Percentiles rank a stretch among this genome's conserved stretches.
Evolutionary conservation across 2,329 filamentous ascomycete genomes (phyloP).

Genomic region (Epichloe coenophiala): DNA sequence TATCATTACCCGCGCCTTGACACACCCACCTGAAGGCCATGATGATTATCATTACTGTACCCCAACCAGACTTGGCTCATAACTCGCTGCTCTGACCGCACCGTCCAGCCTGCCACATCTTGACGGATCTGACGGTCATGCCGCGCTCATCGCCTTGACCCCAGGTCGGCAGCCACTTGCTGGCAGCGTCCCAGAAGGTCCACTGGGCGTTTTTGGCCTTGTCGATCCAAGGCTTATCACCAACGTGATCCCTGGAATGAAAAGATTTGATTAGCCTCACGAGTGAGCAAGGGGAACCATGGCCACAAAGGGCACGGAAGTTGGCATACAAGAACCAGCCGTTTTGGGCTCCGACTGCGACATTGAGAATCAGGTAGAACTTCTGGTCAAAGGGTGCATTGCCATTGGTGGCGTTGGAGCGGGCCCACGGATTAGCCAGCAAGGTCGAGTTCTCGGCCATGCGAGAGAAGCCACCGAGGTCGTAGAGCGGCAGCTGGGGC

Average conservation of each 20-base stretch:
- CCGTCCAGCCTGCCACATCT: constrained; percentile 28
- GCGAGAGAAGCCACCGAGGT: constrained; percentile 27
- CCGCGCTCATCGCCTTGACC: constrained; percentile 25
- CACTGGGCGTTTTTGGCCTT: constrained; percentile 22
- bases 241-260: constrained; percentile 23
- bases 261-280: neutral
- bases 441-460: constrained; percentile 27
- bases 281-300: neutral
- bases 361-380: constrained; percentile 38
- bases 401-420: constrained; percentile 19
- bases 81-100: constrained; percentile 6
- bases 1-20: no score
- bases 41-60: neutral
- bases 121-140: constrained; percentile 32
- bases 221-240: constrained; percentile 33
- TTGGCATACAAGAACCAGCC: constrained; percentile 30
- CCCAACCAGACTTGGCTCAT: neutral
- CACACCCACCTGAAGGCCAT: no score
- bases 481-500: constrained; percentile 21
- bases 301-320: neutral
- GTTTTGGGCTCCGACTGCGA: constrained; percentile 34
- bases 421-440: constrained; percentile 29
- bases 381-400: constrained; percentile 38
- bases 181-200: constrained; percentile 28
- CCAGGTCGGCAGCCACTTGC: constrained; percentile 34